phyloP scores from a whole-genome alignment of 257 asterid genomes.

The Penstemon barbatus region DNA sequence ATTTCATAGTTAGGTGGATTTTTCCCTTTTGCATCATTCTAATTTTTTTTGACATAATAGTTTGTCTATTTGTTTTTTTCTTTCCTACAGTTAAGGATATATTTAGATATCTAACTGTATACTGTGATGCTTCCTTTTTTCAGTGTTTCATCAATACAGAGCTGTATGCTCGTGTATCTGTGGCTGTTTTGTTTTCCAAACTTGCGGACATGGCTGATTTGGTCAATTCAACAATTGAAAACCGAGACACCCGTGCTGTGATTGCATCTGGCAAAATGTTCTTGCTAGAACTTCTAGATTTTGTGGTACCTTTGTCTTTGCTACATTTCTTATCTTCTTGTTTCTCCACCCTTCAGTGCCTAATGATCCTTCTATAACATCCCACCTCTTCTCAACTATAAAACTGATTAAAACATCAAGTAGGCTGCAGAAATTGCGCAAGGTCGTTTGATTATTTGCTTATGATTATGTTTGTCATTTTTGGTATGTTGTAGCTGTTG shows the following conservation, averaged over 20 bases:
- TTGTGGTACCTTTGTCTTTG: conserved; percentile 47
- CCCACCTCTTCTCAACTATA: neutral
- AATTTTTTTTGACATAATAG: neutral
- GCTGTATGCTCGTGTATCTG: conserved; percentile 94
- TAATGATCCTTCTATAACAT: neutral
- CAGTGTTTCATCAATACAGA: conserved; percentile 94
- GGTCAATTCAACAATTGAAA: conserved; percentile 39
- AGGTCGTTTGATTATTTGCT: neutral
- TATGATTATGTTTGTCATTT: neutral
- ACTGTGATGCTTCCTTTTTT: conserved; percentile 32
- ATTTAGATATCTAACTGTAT: conserved; percentile 13
- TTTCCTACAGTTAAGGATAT: conserved; percentile 3
- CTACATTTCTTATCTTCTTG: conserved; percentile 13
- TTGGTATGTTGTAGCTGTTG: neutral
- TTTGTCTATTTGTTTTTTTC: neutral
- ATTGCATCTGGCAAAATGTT: conserved; percentile 75
- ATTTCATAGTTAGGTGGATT: neutral
- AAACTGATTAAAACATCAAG: neutral
- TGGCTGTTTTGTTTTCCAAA: conserved; percentile 77
- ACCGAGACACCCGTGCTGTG: conserved; percentile 37
- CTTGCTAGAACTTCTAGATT: conserved; percentile 77
- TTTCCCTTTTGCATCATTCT: neutral
- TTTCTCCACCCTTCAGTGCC: neutral
- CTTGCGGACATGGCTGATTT: conserved; percentile 63
- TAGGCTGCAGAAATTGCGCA: conserved; percentile 8